A percentile compares a stretch with the other conserved stretches of the same genome.
Evolutionary conservation across 371 early-diverging fungal species (phyloP).

Genomic region (Quaeritorhiza haematococci): DNA sequence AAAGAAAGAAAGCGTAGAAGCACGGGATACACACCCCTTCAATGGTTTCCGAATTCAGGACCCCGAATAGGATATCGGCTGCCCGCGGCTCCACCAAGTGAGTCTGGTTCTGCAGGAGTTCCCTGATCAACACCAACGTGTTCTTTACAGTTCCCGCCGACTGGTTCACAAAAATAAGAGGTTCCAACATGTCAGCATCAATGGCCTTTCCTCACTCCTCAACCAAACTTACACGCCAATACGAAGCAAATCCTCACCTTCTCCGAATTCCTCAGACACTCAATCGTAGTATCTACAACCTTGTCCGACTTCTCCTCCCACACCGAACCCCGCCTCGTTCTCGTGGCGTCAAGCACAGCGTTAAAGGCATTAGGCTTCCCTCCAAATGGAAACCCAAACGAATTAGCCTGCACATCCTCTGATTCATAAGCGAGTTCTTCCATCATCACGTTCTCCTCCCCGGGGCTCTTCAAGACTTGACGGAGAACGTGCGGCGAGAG

Average conservation of each 20-base stretch:
- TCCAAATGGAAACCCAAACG: too few relatives aligned
- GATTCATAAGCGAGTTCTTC: too few relatives aligned
- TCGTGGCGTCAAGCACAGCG: neutral
- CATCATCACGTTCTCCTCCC: too few relatives aligned
- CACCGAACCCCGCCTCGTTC: neutral
- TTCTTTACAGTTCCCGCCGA: neutral
- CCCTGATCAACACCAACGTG: slow-evolving; percentile 4
- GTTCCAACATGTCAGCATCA: too few relatives aligned
- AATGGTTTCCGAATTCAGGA: slow-evolving; percentile 1
- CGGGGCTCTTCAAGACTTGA: too few relatives aligned
- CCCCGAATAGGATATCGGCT: neutral
- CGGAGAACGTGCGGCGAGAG: too few relatives aligned
- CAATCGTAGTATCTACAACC: neutral
- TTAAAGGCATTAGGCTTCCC: too few relatives aligned
- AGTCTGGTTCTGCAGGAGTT: neutral
- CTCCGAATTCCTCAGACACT: neutral
- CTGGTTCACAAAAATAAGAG: neutral
- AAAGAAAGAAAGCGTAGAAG: neutral
- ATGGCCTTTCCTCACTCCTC: too few relatives aligned
- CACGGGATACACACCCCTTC: neutral
- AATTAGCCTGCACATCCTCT: too few relatives aligned
- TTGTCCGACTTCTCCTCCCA: neutral
- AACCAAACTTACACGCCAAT: too few relatives aligned
- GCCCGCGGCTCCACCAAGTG: neutral
- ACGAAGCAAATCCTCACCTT: too few relatives aligned